These are phyloP conservation scores for Hyparrhenia diplandra DNA, from an alignment of 176 grass and related monocot genomes.

Conservation along the genomic window DNA sequence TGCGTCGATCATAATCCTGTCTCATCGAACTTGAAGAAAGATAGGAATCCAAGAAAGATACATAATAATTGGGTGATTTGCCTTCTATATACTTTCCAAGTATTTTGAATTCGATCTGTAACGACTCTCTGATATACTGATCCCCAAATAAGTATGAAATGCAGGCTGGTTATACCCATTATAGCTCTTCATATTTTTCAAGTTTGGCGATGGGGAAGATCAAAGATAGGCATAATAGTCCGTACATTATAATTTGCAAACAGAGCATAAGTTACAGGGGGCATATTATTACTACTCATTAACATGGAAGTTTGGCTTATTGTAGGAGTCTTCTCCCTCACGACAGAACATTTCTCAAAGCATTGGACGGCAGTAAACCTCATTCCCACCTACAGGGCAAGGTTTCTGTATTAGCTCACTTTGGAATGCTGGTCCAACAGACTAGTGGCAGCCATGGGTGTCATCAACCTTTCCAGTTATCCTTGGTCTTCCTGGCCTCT, in stretches of 20 bases:
- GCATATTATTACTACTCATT: background rate
- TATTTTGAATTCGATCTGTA: background rate
- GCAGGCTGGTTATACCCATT: background rate
- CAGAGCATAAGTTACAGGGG: background rate
- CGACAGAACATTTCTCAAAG: constrained; percentile 5
- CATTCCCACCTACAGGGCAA: constrained; percentile 34
- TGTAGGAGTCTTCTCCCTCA: background rate
- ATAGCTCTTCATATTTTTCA: background rate
- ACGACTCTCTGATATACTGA: background rate
- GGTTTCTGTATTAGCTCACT: constrained; percentile 18
- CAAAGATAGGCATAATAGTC: background rate
- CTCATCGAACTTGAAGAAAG: background rate
- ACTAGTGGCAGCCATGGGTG: background rate
- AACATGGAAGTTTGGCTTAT: constrained; percentile 1
- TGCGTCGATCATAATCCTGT: background rate
- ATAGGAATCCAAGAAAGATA: too few relatives aligned
- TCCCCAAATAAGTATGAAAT: background rate
- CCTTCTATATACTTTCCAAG: background rate
- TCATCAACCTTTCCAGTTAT: constrained; percentile 89
- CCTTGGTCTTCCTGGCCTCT: constrained; percentile 76
- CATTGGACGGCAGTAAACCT: constrained; percentile 17
- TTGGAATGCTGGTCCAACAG: background rate
- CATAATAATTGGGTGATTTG: background rate
- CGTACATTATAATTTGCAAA: background rate
- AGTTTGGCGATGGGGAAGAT: background rate